phyloP scores from a whole-genome alignment of 164 flowering plant genomes.

The Dillenia turbinata region DNA sequence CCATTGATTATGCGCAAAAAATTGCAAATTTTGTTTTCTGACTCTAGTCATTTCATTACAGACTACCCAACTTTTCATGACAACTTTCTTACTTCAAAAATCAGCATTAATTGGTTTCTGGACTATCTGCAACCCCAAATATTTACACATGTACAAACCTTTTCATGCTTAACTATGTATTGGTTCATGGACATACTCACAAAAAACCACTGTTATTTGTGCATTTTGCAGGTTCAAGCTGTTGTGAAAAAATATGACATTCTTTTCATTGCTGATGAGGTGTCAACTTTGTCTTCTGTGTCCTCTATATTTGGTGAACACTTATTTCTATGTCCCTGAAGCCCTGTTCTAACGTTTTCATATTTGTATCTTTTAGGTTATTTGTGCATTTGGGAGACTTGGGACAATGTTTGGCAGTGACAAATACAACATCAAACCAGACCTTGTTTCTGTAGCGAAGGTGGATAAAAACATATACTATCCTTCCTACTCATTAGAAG shows the following conservation, averaged over 20 bases:
- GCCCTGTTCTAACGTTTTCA: neutral
- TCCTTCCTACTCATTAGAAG: neutral
- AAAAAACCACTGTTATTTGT: no score
- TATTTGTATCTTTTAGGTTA: constrained; percentile 41
- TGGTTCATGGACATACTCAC: no score
- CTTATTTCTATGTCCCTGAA: neutral
- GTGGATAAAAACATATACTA: constrained; percentile 25
- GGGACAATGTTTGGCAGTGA: constrained; percentile 97
- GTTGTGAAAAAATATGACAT: constrained; percentile 88
- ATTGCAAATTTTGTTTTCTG: no score
- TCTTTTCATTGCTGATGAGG: constrained; percentile 96
- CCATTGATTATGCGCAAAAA: no score
- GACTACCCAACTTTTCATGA: no score
- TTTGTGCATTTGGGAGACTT: constrained; percentile 97
- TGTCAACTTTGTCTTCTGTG: constrained; percentile 11
- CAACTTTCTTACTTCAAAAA: no score
- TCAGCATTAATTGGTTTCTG: no score
- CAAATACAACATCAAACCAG: constrained; percentile 89
- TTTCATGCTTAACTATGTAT: no score
- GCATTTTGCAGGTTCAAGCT: constrained; percentile 69
- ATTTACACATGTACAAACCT: no score
- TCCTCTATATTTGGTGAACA: neutral
- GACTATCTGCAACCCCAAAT: no score
- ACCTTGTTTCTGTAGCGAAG: constrained; percentile 93
- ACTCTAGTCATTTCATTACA: no score